Conservation (phyloP, 495 filamentous ascomycete species). For the Baudoinia panamericana region DNA sequence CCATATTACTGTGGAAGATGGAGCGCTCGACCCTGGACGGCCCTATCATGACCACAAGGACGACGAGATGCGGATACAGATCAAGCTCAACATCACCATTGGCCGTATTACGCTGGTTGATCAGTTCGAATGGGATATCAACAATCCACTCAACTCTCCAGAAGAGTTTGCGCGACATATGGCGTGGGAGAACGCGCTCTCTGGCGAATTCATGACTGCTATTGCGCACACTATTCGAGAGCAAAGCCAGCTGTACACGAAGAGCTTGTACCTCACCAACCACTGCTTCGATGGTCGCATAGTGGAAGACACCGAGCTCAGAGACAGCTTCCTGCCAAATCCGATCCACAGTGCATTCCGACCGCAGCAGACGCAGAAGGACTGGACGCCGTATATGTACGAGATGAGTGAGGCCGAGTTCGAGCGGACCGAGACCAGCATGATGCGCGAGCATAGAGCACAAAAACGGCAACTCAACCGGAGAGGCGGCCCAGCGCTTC, state of each 20-base stretch:
- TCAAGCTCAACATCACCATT: slow-evolving; percentile 96
- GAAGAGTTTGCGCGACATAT: slow-evolving; percentile 87
- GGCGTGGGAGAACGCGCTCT: slow-evolving; percentile 79
- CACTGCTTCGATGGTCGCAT: slow-evolving; percentile 92
- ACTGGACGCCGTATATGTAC: slow-evolving; percentile 84
- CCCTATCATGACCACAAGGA: slow-evolving; percentile 94
- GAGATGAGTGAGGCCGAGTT: slow-evolving; percentile 81
- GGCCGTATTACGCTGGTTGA: slow-evolving; percentile 88
- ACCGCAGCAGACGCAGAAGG: slow-evolving; percentile 79
- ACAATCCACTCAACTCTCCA: slow-evolving; percentile 80
- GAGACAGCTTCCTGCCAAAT: slow-evolving; percentile 70
- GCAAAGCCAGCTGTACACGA: slow-evolving; percentile 84
- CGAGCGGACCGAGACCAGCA: slow-evolving; percentile 79
- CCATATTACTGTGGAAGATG: slow-evolving; percentile 77
- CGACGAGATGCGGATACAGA: slow-evolving; percentile 90
- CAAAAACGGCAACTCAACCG: slow-evolving; percentile 93
- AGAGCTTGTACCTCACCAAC: slow-evolving; percentile 80
- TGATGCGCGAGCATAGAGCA: slow-evolving; percentile 80
- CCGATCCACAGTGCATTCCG: slow-evolving; percentile 73
- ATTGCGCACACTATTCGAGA: slow-evolving; percentile 96
- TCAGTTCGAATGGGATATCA: slow-evolving; percentile 99
- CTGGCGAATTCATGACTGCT: slow-evolving; percentile 91
- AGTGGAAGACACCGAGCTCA: slow-evolving; percentile 79
- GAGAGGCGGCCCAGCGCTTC: slow-evolving; percentile 82
- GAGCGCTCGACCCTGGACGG: slow-evolving; percentile 74